These are phyloP conservation scores for Fusarium brevicatenulatum DNA, from an alignment of 2,329 filamentous ascomycete genomes.

Conservation along the genomic window DNA sequence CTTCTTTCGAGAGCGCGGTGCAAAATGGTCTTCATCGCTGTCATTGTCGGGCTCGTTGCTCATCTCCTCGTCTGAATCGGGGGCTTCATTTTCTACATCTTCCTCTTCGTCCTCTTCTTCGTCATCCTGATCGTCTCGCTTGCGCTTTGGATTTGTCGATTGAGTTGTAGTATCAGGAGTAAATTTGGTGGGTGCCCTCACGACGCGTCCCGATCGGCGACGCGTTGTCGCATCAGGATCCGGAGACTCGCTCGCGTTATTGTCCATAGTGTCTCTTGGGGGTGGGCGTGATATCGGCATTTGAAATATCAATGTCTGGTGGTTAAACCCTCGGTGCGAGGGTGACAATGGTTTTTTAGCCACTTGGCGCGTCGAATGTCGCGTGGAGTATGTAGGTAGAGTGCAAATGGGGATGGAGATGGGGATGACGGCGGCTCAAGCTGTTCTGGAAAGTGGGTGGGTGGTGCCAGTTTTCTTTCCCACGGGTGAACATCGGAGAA, in stretches of 20 bases:
- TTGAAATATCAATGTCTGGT: conserved; percentile 26
- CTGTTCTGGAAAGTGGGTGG: conserved; percentile 43
- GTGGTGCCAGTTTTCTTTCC: conserved; percentile 18
- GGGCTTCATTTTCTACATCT: conserved; percentile 60
- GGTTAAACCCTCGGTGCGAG: conserved; percentile 43
- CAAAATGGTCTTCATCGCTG: conserved; percentile 55
- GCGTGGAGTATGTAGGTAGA: conserved; percentile 36
- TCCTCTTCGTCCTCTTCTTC: conserved; percentile 47
- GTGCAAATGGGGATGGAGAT: conserved; percentile 15
- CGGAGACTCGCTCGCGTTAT: conserved; percentile 64
- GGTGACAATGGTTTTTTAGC: conserved; percentile 44
- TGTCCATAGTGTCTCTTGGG: conserved; percentile 58
- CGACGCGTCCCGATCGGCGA: conserved; percentile 76
- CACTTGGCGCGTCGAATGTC: conserved; percentile 46
- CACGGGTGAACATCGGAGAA: conserved; percentile 42
- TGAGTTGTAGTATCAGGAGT: conserved; percentile 58
- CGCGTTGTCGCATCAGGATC: conserved; percentile 63
- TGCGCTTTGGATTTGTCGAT: conserved; percentile 64
- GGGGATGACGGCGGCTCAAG: conserved; percentile 39
- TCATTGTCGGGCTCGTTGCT: conserved; percentile 60
- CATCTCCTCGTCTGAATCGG: conserved; percentile 58
- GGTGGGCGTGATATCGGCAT: conserved; percentile 38
- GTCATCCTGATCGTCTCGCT: conserved; percentile 62
- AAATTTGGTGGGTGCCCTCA: conserved; percentile 69
- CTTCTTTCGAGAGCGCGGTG: conserved; percentile 52